These are phyloP conservation scores for Polygonum maritimum DNA, from an alignment of 148 eudicot genomes.

Conservation along the genomic window DNA sequence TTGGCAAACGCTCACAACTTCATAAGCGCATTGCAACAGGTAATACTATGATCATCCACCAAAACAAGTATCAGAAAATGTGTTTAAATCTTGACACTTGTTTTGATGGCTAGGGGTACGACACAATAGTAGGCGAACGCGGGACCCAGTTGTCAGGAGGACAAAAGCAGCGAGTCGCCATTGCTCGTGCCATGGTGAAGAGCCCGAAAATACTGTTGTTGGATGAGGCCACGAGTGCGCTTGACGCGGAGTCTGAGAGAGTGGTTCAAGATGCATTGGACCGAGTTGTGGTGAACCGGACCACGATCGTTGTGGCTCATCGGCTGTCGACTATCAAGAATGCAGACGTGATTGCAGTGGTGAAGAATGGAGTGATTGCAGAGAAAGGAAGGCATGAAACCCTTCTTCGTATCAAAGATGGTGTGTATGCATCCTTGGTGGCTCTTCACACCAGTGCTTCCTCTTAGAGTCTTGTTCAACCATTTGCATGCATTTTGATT, in stretches of 20 bases:
- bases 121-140: constrained; percentile 63
- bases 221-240: constrained; percentile 79
- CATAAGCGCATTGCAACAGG: constrained; percentile 55
- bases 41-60: not conserved
- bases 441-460: not conserved
- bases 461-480: not conserved
- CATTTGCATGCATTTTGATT: not conserved
- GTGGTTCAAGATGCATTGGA: constrained; percentile 4
- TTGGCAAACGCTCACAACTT: constrained; percentile 71
- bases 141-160: constrained; percentile 71
- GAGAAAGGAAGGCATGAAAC: constrained; percentile 1
- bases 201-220: constrained; percentile 46
- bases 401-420: not conserved
- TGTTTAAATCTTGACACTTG: no score
- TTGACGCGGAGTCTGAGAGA: constrained; percentile 43
- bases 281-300: not conserved
- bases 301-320: not conserved
- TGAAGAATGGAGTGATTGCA: not conserved
- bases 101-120: constrained; percentile 28
- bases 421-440: not conserved
- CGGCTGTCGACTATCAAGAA: not conserved
- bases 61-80: no score
- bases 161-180: constrained; percentile 69
- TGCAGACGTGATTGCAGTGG: not conserved
- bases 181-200: constrained; percentile 69